Evolutionary conservation across 116 monocot species (phyloP).

Genomic region (Posidonia oceanica): DNA sequence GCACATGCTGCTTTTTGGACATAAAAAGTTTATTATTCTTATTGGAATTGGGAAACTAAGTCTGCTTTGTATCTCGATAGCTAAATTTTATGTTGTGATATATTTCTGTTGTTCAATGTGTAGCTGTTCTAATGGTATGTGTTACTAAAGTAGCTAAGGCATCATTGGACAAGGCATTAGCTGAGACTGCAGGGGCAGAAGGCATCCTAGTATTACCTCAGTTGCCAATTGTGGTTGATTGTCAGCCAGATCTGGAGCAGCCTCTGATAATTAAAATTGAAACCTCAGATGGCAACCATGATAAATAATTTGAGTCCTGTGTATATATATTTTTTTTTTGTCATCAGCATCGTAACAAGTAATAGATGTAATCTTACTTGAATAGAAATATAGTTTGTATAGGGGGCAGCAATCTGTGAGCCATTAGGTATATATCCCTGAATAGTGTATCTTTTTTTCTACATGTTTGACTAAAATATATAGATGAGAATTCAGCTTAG

Average conservation of each 20-base stretch:
- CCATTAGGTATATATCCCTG: no score
- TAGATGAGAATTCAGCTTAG: no score
- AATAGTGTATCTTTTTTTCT: no score
- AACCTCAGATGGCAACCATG: conserved; percentile 11
- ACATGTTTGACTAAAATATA: no score
- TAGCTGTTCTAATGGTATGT: conserved; percentile 66
- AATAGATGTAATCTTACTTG: background rate
- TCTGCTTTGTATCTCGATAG: no score
- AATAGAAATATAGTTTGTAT: no score
- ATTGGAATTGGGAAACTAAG: no score
- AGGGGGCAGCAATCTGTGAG: no score
- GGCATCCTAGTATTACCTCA: conserved; percentile 37
- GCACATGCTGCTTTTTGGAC: no score
- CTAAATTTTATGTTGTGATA: background rate
- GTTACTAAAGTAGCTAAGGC: conserved; percentile 89
- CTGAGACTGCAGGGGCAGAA: conserved; percentile 45
- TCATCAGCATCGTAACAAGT: background rate
- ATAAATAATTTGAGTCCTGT: conserved; percentile 4
- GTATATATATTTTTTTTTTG: background rate
- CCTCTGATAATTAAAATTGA: conserved; percentile 80
- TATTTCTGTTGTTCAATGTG: conserved; percentile 5
- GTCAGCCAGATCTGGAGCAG: conserved; percentile 29
- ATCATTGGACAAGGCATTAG: conserved; percentile 82
- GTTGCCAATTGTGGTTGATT: conserved; percentile 30
- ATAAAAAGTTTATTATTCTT: no score